Base-by-base conservation (phyloP, 371 early-diverging fungal species). In the Basidiobolus heterosporus region DNA sequence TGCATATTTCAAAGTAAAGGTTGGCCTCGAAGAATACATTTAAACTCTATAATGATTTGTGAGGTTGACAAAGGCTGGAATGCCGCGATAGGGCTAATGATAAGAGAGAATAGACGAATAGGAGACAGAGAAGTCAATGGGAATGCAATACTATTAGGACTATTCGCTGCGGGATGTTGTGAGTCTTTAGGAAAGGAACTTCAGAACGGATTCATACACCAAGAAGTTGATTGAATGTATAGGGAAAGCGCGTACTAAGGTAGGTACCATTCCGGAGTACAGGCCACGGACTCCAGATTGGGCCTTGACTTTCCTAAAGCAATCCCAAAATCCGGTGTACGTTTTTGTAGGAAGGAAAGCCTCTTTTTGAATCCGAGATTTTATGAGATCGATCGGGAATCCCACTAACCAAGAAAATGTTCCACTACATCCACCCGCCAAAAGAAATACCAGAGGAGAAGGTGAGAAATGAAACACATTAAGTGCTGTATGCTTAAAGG, bases 171-270 rank as follows among this genome's bases (percentile, higher is more conserved):
- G n/a, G n/a, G 30, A 5, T 9, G 30, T 30, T 9, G 30, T 5
- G 30, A 30, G 3, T 30, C 5, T 9, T 30, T 9, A 30, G 9
- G 30, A 30, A 9, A 30, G 9, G 30, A 30, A 9, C 9, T 9
- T 3, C 5, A 30, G 30, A 5, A 42, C 42, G 18, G 17, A 42
- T 45, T 82, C 83, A 49, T 82, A 82, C 8, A 85, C 82, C 8
- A 80, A 62, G 65, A 85, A 82, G 56, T 82, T 82, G 19, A 87
- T 62, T 5, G 81, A 74, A 57, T 87, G 88, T 48, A 87, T 74
- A 5, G 88, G 88, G 48, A 85, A 78, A 13, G 86, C 85, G 8
- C 88, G 64, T 20, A 85, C 63, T 7, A 85, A 63, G 19, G 82
- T 82, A 13, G 83, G 81, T 4, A 69, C 69, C 1, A 87, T 54